A percentile compares a stretch with the other conserved stretches of the same genome.
phyloP scores from a whole-genome alignment of 768 basidiomycete genomes.

The Dentipellis fragilis region DNA sequence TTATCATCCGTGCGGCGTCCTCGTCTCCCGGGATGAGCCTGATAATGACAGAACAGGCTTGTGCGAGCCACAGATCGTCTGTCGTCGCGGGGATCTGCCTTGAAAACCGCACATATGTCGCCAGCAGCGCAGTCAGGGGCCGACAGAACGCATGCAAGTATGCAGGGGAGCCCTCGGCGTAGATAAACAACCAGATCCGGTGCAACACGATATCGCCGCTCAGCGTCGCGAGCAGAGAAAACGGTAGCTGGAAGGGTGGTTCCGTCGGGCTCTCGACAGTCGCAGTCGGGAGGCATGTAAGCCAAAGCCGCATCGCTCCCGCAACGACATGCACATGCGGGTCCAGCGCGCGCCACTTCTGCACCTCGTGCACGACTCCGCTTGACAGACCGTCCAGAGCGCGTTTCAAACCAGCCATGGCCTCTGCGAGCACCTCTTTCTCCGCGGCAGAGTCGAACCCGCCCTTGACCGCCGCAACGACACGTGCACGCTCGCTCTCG shows the following conservation, averaged over 20 bases:
- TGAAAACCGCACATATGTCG: constrained; percentile 48
- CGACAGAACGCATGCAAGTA: constrained; percentile 32
- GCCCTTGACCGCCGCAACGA: constrained; percentile 24
- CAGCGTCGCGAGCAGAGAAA: constrained; percentile 41
- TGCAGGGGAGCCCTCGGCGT: constrained; percentile 13
- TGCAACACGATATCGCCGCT: constrained; percentile 41
- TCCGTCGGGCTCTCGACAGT: constrained; percentile 27
- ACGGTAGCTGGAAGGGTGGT: constrained; percentile 57
- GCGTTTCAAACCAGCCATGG: constrained; percentile 13
- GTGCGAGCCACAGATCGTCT: constrained; percentile 55
- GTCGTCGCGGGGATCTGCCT: constrained; percentile 44
- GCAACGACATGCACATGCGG: constrained; percentile 28
- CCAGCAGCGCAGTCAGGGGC: constrained; percentile 45
- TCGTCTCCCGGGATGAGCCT: constrained; percentile 71
- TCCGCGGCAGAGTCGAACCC: constrained; percentile 30
- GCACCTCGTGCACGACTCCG: constrained; percentile 4
- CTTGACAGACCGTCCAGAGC: constrained; percentile 10
- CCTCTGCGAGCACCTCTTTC: constrained; percentile 16
- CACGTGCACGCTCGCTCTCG: constrained; percentile 42
- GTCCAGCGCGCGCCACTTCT: constrained; percentile 22
- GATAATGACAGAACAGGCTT: constrained; percentile 46
- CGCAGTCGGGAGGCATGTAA: constrained; percentile 45
- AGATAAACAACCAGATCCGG: constrained; percentile 37
- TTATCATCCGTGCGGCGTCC: constrained; percentile 33
- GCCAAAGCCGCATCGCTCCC: constrained; percentile 50